Base-by-base conservation (phyloP, 2,329 filamentous ascomycete species). In the Colletotrichum viniferum region DNA sequence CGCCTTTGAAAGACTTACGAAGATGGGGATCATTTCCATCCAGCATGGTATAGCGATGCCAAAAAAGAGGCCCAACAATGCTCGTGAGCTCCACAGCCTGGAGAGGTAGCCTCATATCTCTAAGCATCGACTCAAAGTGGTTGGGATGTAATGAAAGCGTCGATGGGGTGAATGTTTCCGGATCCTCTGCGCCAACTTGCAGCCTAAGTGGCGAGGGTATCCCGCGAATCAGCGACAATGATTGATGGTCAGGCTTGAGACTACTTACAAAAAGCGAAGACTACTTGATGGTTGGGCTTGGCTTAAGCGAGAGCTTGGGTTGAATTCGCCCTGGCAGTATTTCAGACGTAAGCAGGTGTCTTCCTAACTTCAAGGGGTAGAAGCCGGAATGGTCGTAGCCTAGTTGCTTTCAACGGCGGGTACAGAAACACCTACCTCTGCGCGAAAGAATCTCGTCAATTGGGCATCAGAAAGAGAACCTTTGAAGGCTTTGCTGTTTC, bases 401-500 rank as follows among this genome's bases (percentile, higher is more conserved):
- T 38, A 18, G 36, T 38, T 43, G 8, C 38, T 43, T 0, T 43
- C 38, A 43, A 3, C 18, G 4, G 18, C 38, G 1, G 18, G 2
- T 43, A 43, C 38, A 43, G 1, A 43, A 10, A 1, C 16, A 43
- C 38, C 38, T n/a, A 43, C 38, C 4, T 43, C 38, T 43, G 5
- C 38, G 18, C 18, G 18, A 43, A 10, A 43, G 38, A 43, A 43
- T 43, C 38, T 12, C 0, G 18, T 43, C 3, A 43, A 43, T n/a
- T 43, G 38, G 8, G 8, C 38, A n/a, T 43, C 5, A 43, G 38
- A 43, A 43, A 43, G 38, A 43, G 38, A 2, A 6, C 38, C 38
- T 3, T n/a, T 43, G 18, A 43, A 43, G 0, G 7, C 0, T 18
- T 38, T 9, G 16, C 7, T 1, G 36, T 18, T 0, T 0, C 36